These are phyloP conservation scores for Globisporangium sylvaticum DNA, from an alignment of 352 stramenopile genomes.

Conservation along the genomic window DNA sequence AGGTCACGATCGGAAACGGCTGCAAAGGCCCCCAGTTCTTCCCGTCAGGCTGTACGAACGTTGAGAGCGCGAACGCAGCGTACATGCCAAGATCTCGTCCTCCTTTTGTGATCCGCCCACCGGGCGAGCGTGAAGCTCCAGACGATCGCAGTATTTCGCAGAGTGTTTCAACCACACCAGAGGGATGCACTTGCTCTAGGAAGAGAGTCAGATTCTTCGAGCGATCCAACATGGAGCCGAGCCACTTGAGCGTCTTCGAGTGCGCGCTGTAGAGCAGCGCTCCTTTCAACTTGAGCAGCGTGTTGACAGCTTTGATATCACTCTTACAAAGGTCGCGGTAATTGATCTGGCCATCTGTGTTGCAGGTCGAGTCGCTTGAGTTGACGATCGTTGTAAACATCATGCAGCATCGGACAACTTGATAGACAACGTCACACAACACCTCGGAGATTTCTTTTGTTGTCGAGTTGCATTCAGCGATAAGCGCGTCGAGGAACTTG, in stretches of 20 bases:
- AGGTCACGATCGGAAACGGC: slow-evolving; percentile 54
- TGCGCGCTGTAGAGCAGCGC: slow-evolving; percentile 26
- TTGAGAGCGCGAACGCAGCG: slow-evolving; percentile 58
- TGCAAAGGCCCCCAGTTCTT: slow-evolving; percentile 47
- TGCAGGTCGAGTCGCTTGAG: slow-evolving; percentile 17
- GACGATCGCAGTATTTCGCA: slow-evolving; percentile 54
- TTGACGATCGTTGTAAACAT: slow-evolving; percentile 60
- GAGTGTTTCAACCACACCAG: slow-evolving; percentile 56
- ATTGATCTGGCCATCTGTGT: slow-evolving; percentile 14
- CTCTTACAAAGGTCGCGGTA: slow-evolving; percentile 45
- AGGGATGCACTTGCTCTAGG: slow-evolving; percentile 53
- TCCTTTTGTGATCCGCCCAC: slow-evolving; percentile 38
- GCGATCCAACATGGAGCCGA: slow-evolving; percentile 69
- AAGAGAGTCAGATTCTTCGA: slow-evolving; percentile 48
- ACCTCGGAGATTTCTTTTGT: not conserved
- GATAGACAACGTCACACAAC: slow-evolving; percentile 42
- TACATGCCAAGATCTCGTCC: slow-evolving; percentile 48
- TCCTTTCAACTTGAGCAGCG: slow-evolving; percentile 35
- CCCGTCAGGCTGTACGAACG: slow-evolving; percentile 69
- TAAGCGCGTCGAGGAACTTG: slow-evolving; percentile 17
- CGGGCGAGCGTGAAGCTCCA: slow-evolving; percentile 39
- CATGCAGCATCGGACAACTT: slow-evolving; percentile 56
- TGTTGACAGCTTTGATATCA: slow-evolving; percentile 42
- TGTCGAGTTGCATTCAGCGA: slow-evolving; percentile 3
- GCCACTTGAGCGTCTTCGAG: slow-evolving; percentile 72